A percentile compares a stretch with the other conserved stretches of the same genome.
phyloP scores from a whole-genome alignment of 2,329 filamentous ascomycete genomes.

The Onygenales sp. region DNA sequence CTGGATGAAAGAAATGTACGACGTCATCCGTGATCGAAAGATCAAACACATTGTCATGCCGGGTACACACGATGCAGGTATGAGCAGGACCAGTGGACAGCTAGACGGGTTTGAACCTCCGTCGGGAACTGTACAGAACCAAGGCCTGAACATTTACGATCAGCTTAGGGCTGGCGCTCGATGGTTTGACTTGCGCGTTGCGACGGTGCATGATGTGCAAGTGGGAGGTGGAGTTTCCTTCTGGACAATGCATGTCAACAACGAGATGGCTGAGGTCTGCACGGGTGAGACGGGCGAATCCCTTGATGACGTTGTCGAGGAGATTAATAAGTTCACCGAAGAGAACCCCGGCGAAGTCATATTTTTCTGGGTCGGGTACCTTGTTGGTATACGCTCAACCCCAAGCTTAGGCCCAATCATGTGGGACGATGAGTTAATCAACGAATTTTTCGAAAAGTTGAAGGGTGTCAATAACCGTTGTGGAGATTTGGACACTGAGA shows the following conservation, averaged over 20 bases:
- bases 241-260: neutral
- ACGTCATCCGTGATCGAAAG: conserved; percentile 28
- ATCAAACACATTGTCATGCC: conserved; percentile 41
- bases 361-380: neutral
- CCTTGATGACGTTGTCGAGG: neutral
- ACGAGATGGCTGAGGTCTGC: neutral
- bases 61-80: conserved; percentile 41
- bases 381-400: conserved; percentile 28
- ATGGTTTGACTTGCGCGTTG: conserved; percentile 34
- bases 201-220: neutral
- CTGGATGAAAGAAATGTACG: conserved; percentile 34
- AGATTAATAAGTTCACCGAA: conserved; percentile 36
- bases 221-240: neutral
- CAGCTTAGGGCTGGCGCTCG: conserved; percentile 40
- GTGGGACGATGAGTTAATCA: conserved; percentile 13
- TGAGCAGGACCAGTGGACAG: conserved; percentile 28
- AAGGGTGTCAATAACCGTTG: conserved; percentile 33
- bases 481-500: conserved; percentile 19
- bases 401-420: conserved; percentile 29
- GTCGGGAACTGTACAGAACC: conserved; percentile 26
- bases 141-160: conserved; percentile 35
- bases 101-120: conserved; percentile 16
- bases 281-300: neutral
- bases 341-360: conserved; percentile 39
- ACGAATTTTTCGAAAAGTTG: conserved; percentile 35